A percentile compares a stretch with the other conserved stretches of the same genome.
Conservation (phyloP, 2,329 filamentous ascomycete genomes). For the Colletotrichum tropicicola region DNA sequence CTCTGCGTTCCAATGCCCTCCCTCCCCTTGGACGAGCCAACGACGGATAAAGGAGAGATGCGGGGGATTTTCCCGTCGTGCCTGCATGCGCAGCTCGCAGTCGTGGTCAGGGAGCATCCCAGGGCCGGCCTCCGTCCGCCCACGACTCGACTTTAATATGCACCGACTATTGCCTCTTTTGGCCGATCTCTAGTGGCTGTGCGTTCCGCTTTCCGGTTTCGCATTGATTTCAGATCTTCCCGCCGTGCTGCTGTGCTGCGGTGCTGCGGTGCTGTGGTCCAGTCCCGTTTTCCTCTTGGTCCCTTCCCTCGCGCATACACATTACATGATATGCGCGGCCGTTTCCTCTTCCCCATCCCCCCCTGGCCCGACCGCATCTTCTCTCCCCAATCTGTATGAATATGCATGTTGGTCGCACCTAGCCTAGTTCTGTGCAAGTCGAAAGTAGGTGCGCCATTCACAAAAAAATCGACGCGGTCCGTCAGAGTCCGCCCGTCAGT, state of each 20-base stretch:
- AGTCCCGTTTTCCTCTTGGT: too few species aligned
- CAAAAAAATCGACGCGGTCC: not conserved
- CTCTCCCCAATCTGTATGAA: conserved; percentile 5
- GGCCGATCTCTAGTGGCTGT: conserved; percentile 27
- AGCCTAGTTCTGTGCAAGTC: not conserved
- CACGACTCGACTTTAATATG: conserved; percentile 6
- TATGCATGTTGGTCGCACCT: conserved; percentile 11
- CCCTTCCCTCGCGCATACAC: too few species aligned
- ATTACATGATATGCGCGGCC: too few species aligned
- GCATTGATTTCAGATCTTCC: conserved; percentile 32
- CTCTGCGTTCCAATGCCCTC: too few species aligned
- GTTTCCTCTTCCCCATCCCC: not conserved
- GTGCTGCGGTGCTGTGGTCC: too few species aligned
- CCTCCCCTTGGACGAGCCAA: too few species aligned
- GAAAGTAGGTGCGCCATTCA: not conserved
- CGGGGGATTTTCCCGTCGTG: conserved; percentile 21
- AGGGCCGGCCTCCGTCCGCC: not conserved
- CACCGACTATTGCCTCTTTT: conserved; percentile 13
- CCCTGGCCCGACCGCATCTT: not conserved
- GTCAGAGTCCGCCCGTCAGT: not conserved
- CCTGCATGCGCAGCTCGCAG: not conserved
- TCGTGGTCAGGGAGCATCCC: conserved; percentile 3
- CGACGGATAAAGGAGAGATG: not conserved
- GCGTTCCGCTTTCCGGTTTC: conserved; percentile 30
- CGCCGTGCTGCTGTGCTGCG: conserved; percentile 10